Percentiles rank a stretch among this genome's conserved stretches.
phyloP scores from a whole-genome alignment of 106 monocot genomes.

The Dendrobium officinale region DNA sequence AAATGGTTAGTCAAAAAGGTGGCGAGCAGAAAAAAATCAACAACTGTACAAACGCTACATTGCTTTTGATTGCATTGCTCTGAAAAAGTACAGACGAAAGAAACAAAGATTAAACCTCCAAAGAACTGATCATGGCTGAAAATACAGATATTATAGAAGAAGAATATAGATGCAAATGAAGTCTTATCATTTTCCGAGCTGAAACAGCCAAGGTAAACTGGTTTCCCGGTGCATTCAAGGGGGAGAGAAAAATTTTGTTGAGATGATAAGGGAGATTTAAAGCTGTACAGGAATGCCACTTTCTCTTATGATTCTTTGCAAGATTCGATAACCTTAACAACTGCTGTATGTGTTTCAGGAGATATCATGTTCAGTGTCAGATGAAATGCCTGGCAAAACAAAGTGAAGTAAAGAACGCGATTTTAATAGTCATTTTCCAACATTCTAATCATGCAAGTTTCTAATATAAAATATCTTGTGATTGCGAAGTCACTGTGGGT shows the following conservation, averaged over 20 bases:
- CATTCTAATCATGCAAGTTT: no score
- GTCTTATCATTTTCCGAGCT: neutral
- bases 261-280: neutral
- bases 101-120: neutral
- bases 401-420: neutral
- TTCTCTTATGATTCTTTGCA: constrained; percentile 58
- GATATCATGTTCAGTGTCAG: constrained; percentile 82
- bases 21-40: neutral
- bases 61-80: neutral
- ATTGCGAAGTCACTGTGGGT: no score
- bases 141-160: neutral
- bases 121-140: neutral
- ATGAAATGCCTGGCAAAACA: constrained; percentile 61
- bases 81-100: neutral
- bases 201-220: neutral
- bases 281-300: constrained; percentile 49
- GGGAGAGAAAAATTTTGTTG: neutral
- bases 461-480: no score
- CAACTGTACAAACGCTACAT: neutral
- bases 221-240: neutral
- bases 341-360: constrained; percentile 74
- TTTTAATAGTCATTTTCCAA: neutral
- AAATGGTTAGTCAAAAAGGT: neutral
- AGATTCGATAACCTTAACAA: constrained; percentile 70
- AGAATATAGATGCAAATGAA: neutral